These are phyloP conservation scores for Apiotrichum siamense DNA, from an alignment of 1,284 basidiomycete genomes.

Conservation along the genomic window DNA sequence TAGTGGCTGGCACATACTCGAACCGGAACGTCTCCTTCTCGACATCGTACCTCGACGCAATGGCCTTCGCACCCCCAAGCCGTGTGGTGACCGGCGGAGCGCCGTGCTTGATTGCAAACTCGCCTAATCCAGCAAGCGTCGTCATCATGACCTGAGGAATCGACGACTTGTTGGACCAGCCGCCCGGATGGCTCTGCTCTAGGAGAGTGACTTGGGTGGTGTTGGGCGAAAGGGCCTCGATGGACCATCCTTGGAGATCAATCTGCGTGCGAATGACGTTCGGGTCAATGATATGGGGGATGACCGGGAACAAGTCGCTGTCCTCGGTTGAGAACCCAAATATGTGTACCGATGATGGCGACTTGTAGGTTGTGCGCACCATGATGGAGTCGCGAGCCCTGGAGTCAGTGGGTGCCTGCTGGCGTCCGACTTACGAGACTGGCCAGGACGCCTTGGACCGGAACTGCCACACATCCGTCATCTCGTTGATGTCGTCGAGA, in stretches of 20 bases:
- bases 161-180: slow-evolving; percentile 92
- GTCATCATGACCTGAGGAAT: slow-evolving; percentile 88
- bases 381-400: slow-evolving; percentile 86
- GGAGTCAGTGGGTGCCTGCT: slow-evolving; percentile 18
- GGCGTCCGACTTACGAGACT: slow-evolving; percentile 59
- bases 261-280: slow-evolving; percentile 88
- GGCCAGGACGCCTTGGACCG: slow-evolving; percentile 87
- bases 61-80: slow-evolving; percentile 67
- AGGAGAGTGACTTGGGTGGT: slow-evolving; percentile 91
- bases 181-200: slow-evolving; percentile 95
- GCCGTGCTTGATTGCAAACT: slow-evolving; percentile 90
- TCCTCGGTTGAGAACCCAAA: slow-evolving; percentile 95
- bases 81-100: slow-evolving; percentile 86
- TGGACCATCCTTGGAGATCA: slow-evolving; percentile 93
- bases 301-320: slow-evolving; percentile 71
- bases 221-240: slow-evolving; percentile 89
- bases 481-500: slow-evolving; percentile 83
- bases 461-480: slow-evolving; percentile 87
- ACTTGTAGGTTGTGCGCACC: slow-evolving; percentile 94
- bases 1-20: slow-evolving; percentile 70
- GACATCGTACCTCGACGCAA: slow-evolving; percentile 74
- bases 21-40: slow-evolving; percentile 75
- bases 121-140: slow-evolving; percentile 79
- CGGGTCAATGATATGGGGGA: slow-evolving; percentile 61
- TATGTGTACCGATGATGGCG: slow-evolving; percentile 87